A percentile compares a stretch with the other conserved stretches of the same genome.
phyloP scores from a whole-genome alignment of 73 alveolate genomes.

The Halteria grandinella region DNA sequence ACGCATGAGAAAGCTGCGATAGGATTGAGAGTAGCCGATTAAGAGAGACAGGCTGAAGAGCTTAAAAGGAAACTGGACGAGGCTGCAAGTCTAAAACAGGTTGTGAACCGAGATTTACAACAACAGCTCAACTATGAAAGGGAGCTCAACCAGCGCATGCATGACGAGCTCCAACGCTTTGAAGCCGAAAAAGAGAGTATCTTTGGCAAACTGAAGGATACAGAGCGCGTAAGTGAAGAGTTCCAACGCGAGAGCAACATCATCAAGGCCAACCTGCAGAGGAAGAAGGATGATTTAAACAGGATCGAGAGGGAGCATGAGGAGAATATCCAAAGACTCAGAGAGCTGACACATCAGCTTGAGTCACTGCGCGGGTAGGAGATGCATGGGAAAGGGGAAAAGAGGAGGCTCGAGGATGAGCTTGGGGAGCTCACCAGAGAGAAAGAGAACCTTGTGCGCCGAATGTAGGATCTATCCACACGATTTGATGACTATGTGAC shows the following conservation, averaged over 20 bases:
- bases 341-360: conserved; percentile 35
- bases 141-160: conserved; percentile 62
- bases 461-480: conserved; percentile 54
- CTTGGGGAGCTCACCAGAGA: conserved; percentile 51
- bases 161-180: conserved; percentile 41
- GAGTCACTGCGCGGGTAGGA: conserved; percentile 42
- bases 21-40: too few relatives aligned
- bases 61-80: conserved; percentile 65
- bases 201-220: conserved; percentile 56
- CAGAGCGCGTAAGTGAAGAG: conserved; percentile 53
- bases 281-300: conserved; percentile 59
- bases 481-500: conserved; percentile 49
- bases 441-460: conserved; percentile 37
- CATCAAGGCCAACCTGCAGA: conserved; percentile 24
- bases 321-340: conserved; percentile 23
- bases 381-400: conserved; percentile 35
- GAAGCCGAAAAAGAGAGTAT: conserved; percentile 64
- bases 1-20: too few relatives aligned
- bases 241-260: conserved; percentile 58
- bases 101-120: conserved; percentile 56
- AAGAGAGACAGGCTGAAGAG: conserved; percentile 58
- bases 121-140: conserved; percentile 66
- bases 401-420: conserved; percentile 64
- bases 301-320: conserved; percentile 69
- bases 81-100: conserved; percentile 51